Conservation (phyloP, 495 filamentous ascomycete genomes). For the Trichoderma virens region DNA sequence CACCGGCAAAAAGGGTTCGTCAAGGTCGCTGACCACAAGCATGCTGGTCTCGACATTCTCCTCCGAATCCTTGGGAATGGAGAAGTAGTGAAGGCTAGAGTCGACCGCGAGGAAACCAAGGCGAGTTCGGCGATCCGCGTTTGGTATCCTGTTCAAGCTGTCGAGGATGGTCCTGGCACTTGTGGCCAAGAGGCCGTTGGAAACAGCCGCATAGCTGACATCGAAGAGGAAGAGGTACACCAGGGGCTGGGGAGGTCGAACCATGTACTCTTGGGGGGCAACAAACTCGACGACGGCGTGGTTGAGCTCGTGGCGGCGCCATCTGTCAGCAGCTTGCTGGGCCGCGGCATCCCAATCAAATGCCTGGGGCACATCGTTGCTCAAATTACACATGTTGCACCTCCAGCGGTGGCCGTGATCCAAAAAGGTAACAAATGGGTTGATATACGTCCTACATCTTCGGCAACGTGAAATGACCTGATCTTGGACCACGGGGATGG, state of each 20-base stretch:
- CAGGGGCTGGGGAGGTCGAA: slow-evolving; percentile 89
- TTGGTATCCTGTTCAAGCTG: slow-evolving; percentile 92
- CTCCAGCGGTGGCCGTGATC: slow-evolving; percentile 97
- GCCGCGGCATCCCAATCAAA: slow-evolving; percentile 94
- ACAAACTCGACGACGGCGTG: slow-evolving; percentile 93
- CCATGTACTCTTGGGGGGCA: slow-evolving; percentile 98
- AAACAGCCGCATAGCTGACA: slow-evolving; percentile 87
- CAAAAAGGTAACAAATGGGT: slow-evolving; percentile 91
- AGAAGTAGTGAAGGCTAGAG: slow-evolving; percentile 91
- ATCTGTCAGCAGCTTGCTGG: slow-evolving; percentile 83
- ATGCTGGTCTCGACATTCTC: slow-evolving; percentile 76
- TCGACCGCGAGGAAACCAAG: slow-evolving; percentile 95
- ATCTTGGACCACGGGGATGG: slow-evolving; percentile 85
- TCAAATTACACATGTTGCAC: slow-evolving; percentile 99
- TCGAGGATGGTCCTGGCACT: slow-evolving; percentile 90
- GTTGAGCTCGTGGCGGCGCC: slow-evolving; percentile 86
- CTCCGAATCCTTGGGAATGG: slow-evolving; percentile 78
- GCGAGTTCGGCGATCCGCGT: slow-evolving; percentile 86
- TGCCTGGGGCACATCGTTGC: slow-evolving; percentile 95
- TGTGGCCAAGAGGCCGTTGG: slow-evolving; percentile 88
- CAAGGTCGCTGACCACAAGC: slow-evolving; percentile 92
- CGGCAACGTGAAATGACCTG: slow-evolving; percentile 95
- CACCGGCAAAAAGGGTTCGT: slow-evolving; percentile 94
- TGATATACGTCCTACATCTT: slow-evolving; percentile 94
- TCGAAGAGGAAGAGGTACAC: slow-evolving; percentile 98